A percentile compares a stretch with the other conserved stretches of the same genome.
Evolutionary conservation across 306 rosid genomes (phyloP).

Genomic region (Pyrus pyrifolia): DNA sequence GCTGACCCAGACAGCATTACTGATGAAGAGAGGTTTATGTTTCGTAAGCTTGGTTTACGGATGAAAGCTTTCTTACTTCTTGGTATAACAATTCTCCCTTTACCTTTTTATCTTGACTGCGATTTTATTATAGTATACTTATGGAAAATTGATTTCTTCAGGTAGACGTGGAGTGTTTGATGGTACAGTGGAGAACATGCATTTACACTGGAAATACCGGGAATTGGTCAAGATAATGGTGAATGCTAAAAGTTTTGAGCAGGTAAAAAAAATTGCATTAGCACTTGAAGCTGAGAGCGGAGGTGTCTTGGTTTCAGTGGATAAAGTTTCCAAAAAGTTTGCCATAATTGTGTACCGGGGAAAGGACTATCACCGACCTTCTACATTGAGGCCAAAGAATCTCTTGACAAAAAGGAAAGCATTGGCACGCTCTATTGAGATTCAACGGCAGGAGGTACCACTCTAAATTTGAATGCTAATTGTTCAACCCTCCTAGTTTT

Average conservation of each 20-base stretch:
- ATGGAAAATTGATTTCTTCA: conserved; percentile 35
- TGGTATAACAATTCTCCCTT: conserved; percentile 46
- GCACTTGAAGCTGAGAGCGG: conserved; percentile 98
- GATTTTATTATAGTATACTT: conserved; percentile 10
- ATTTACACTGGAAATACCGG: conserved; percentile 95
- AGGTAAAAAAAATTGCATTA: conserved; percentile 70
- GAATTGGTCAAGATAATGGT: conserved; percentile 83
- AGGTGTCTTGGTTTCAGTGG: conserved; percentile 86
- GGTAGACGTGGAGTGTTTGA: conserved; percentile 98
- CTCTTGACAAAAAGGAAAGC: conserved; percentile 98
- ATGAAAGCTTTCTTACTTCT: conserved; percentile 98
- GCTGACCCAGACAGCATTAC: conserved; percentile 84
- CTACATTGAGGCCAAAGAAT: conserved; percentile 81
- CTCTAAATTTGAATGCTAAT: conserved; percentile 5
- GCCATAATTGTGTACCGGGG: conserved; percentile 78
- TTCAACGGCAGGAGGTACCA: conserved; percentile 83
- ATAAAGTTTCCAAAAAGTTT: conserved; percentile 77
- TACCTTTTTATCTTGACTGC: background rate
- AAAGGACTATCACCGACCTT: conserved; percentile 74
- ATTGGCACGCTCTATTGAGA: conserved; percentile 87
- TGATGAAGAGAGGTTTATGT: conserved; percentile 98
- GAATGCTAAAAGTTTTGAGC: conserved; percentile 74
- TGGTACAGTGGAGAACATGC: conserved; percentile 98
- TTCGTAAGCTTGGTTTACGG: conserved; percentile 89
- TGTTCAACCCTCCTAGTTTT: background rate